Conservation (phyloP, 768 basidiomycete genomes). For the Tephrocybe sp. region DNA sequence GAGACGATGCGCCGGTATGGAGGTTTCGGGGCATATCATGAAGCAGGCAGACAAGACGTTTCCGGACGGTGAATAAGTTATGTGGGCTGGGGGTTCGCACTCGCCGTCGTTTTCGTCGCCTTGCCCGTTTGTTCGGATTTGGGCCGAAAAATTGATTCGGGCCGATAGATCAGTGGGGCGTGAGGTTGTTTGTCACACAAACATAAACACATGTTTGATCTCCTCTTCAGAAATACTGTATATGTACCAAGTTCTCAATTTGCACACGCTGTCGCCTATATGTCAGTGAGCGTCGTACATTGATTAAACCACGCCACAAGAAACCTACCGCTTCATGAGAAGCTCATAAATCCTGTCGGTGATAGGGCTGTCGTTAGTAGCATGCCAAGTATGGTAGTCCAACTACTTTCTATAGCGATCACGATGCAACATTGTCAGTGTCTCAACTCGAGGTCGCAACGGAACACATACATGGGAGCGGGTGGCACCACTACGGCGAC, state of each 20-base stretch:
- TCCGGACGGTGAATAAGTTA: slow-evolving; percentile 35
- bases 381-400: neutral
- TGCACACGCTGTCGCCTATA: neutral
- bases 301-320: neutral
- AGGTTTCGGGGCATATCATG: slow-evolving; percentile 89
- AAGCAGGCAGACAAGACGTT: slow-evolving; percentile 41
- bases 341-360: neutral
- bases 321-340: neutral
- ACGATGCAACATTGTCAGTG: no score
- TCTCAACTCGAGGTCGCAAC: no score
- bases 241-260: no score
- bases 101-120: slow-evolving; percentile 40
- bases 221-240: no score
- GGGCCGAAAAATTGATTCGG: slow-evolving; percentile 61
- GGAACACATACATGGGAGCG: no score
- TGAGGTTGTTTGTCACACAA: slow-evolving; percentile 33
- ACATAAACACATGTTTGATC: slow-evolving; percentile 31
- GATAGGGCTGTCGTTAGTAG: neutral
- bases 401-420: neutral
- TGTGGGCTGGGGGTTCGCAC: slow-evolving; percentile 22
- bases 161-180: slow-evolving; percentile 44
- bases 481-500: no score
- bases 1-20: slow-evolving; percentile 71
- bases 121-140: slow-evolving; percentile 60
- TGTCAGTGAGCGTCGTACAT: neutral